Base-by-base conservation (phyloP, 306 rosid genomes). In the Trifolium dubium region DNA sequence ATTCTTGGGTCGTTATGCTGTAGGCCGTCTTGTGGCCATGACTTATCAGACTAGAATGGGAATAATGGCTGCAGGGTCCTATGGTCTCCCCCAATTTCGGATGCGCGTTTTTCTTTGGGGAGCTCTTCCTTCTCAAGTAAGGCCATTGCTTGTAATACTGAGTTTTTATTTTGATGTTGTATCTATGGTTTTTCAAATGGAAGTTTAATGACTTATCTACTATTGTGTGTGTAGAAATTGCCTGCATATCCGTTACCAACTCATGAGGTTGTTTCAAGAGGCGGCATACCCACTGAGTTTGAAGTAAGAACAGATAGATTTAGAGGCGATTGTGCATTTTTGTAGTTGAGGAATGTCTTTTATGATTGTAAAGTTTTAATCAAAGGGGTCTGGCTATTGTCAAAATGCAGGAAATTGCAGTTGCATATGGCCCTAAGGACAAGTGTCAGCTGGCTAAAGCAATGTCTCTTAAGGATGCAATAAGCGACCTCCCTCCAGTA, bases 41-140 rank as follows among this genome's bases (percentile, higher is more conserved):
- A 80, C 87, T 35, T 92, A 88, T 64, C 98, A 92, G 82, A 86
- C 90, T 14, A 83, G 95, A 34, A 68, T 90, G 86, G 98, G 96
- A 0, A 80, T 90, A 88, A 84, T 92, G 95, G 89, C 91, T 3
- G 98, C 98, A 2, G 98, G 98, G 10, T 87, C 94, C 0, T 92
- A 84, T 3, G 98, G 98, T 6, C 73, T 92, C 46, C 96, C 98
- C 2, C 98, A 92, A 31, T 92, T 47, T n/a, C n/a, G n/a, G n/a
- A n/a, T n/a, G n/a, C n/a, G n/a, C n/a, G n/a, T n/a, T n/a, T n/a
- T n/a, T n/a, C n/a, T n/a, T n/a, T n/a, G n/a, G n/a, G n/a, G n/a
- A n/a, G n/a, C n/a, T n/a, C n/a, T n/a, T n/a, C n/a, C n/a, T n/a
- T n/a, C n/a, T n/a, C n/a, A n/a, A n/a, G n/a, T n/a, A n/a, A n/a